These are phyloP conservation scores for Nothophaeocryptopus gaeumannii DNA, from an alignment of 2,329 filamentous ascomycete species.

Conservation along the genomic window DNA sequence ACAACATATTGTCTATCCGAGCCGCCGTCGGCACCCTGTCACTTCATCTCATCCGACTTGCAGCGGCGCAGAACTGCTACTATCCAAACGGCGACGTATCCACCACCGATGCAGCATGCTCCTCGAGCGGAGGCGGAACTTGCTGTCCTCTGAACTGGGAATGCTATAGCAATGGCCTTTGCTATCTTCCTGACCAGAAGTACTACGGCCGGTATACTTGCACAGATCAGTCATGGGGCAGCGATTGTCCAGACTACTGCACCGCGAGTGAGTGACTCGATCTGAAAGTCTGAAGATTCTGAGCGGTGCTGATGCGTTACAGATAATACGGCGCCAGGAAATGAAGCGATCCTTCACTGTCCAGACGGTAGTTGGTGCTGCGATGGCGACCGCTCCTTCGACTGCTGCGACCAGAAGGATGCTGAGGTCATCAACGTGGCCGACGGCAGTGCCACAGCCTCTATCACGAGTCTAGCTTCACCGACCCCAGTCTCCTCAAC, in stretches of 20 bases:
- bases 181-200: slow-evolving; percentile 27
- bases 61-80: slow-evolving; percentile 34
- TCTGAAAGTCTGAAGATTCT: not conserved
- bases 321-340: slow-evolving; percentile 27
- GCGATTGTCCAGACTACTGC: slow-evolving; percentile 31
- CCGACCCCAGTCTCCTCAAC: not conserved
- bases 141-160: slow-evolving; percentile 38
- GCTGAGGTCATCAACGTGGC: slow-evolving; percentile 21
- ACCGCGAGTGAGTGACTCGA: slow-evolving; percentile 22
- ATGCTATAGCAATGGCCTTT: slow-evolving; percentile 36
- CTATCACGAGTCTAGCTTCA: slow-evolving; percentile 16
- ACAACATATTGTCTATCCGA: slow-evolving; percentile 1
- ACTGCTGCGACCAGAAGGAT: slow-evolving; percentile 21
- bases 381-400: slow-evolving; percentile 24
- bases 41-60: slow-evolving; percentile 10
- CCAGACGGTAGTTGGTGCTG: slow-evolving; percentile 34
- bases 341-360: slow-evolving; percentile 34
- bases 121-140: slow-evolving; percentile 20
- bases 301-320: slow-evolving; percentile 1
- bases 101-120: slow-evolving; percentile 28
- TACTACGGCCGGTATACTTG: slow-evolving; percentile 36
- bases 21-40: slow-evolving; percentile 7
- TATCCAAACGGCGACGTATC: slow-evolving; percentile 35
- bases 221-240: slow-evolving; percentile 34
- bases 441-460: slow-evolving; percentile 14